Evolutionary conservation across 768 basidiomycete genomes (phyloP).

Genomic region (Mycena venus): DNA sequence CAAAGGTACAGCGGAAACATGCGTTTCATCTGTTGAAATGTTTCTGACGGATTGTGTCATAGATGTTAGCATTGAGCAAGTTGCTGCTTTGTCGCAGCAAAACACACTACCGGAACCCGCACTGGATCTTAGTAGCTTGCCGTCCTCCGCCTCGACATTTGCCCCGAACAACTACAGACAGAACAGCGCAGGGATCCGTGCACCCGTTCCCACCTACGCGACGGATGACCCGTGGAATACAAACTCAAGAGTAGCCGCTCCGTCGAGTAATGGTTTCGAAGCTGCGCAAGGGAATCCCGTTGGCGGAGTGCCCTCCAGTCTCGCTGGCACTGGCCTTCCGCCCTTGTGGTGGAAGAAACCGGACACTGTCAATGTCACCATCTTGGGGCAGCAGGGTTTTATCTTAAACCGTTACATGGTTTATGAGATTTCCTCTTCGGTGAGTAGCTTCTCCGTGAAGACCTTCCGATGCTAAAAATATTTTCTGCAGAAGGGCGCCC

Average conservation of each 20-base stretch:
- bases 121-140: slow-evolving; percentile 73
- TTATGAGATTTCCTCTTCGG: slow-evolving; percentile 85
- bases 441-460: slow-evolving; percentile 51
- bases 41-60: slow-evolving; percentile 10
- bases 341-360: slow-evolving; percentile 91
- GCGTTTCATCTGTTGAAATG: neutral
- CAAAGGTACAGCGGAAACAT: slow-evolving; percentile 68
- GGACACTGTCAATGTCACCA: slow-evolving; percentile 76
- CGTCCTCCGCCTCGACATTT: slow-evolving; percentile 67
- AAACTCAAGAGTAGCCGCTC: slow-evolving; percentile 50
- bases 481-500: slow-evolving; percentile 64
- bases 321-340: slow-evolving; percentile 81
- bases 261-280: slow-evolving; percentile 49
- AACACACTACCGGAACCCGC: slow-evolving; percentile 83
- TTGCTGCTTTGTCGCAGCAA: slow-evolving; percentile 82
- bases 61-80: slow-evolving; percentile 88
- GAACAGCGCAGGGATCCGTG: slow-evolving; percentile 53
- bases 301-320: slow-evolving; percentile 67
- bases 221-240: slow-evolving; percentile 80
- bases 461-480: neutral
- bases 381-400: slow-evolving; percentile 93
- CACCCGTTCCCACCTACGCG: slow-evolving; percentile 65
- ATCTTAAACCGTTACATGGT: slow-evolving; percentile 90
- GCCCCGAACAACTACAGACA: slow-evolving; percentile 59
- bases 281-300: slow-evolving; percentile 42